These are phyloP conservation scores for Penicillium sp. DNA, from an alignment of 2,329 filamentous ascomycete species.

Conservation along the genomic window DNA sequence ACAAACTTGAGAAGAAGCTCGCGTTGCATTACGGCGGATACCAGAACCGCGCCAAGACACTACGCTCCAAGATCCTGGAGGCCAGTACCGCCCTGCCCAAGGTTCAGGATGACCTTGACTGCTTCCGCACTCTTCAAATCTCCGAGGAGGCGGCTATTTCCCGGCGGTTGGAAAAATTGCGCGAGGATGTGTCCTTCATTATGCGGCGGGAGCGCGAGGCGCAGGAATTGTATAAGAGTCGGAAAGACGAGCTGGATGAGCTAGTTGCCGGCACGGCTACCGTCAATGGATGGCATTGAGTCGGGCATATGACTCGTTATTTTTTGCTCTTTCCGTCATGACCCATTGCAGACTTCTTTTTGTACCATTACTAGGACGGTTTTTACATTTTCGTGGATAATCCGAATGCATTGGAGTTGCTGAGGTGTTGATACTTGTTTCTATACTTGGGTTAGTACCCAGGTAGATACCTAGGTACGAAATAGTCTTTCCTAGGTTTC, in stretches of 20 bases:
- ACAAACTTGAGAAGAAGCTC: constrained; percentile 93
- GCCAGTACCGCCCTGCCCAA: constrained; percentile 70
- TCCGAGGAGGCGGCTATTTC: constrained; percentile 73
- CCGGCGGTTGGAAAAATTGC: constrained; percentile 66
- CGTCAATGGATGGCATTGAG: constrained; percentile 41
- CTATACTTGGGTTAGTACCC: neutral
- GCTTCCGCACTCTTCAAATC: constrained; percentile 69
- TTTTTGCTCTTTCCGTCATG: constrained; percentile 8
- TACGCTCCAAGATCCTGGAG: constrained; percentile 73
- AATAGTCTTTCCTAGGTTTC: no score
- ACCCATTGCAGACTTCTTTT: constrained; percentile 12
- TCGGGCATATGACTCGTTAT: neutral
- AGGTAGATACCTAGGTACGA: no score
- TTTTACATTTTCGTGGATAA: constrained; percentile 9
- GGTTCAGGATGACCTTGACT: constrained; percentile 65
- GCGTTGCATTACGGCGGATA: constrained; percentile 82
- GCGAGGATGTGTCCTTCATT: constrained; percentile 79
- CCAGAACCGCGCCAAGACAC: constrained; percentile 73
- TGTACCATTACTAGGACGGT: constrained; percentile 16
- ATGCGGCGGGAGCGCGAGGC: constrained; percentile 80
- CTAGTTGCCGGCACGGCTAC: constrained; percentile 42
- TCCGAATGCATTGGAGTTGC: constrained; percentile 5
- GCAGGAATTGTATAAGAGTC: constrained; percentile 74
- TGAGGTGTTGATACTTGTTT: neutral
- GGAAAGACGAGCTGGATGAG: constrained; percentile 70